These are phyloP conservation scores for Triangularia setosa DNA, from an alignment of 2,329 filamentous ascomycete species.

Conservation along the genomic window DNA sequence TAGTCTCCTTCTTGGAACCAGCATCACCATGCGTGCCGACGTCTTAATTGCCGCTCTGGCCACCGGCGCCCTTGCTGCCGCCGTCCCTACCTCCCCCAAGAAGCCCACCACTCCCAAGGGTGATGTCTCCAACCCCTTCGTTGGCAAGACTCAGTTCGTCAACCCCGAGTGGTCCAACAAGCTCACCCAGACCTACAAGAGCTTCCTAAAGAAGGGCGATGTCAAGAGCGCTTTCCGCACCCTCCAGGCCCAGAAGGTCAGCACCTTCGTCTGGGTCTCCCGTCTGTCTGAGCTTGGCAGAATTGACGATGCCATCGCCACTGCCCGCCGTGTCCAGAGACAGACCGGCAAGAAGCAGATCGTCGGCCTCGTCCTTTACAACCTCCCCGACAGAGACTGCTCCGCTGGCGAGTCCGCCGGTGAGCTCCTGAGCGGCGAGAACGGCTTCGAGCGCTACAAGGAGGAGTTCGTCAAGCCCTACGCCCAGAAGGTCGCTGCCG, in stretches of 20 bases:
- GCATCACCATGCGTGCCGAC: slow-evolving; percentile 20
- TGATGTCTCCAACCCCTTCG: slow-evolving; percentile 40
- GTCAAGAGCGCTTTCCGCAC: slow-evolving; percentile 35
- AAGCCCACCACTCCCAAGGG: background rate
- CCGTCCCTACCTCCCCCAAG: slow-evolving; percentile 13
- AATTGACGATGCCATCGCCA: slow-evolving; percentile 39
- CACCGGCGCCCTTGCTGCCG: slow-evolving; percentile 19
- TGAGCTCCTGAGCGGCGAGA: slow-evolving; percentile 36
- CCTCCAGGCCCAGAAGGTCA: slow-evolving; percentile 37
- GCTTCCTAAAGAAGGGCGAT: slow-evolving; percentile 37
- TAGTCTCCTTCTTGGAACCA: background rate
- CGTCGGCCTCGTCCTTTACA: slow-evolving; percentile 42
- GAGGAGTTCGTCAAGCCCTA: slow-evolving; percentile 38
- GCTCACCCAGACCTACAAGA: slow-evolving; percentile 36
- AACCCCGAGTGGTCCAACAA: slow-evolving; percentile 42
- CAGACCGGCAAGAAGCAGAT: slow-evolving; percentile 36
- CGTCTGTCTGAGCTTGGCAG: slow-evolving; percentile 33
- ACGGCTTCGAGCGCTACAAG: slow-evolving; percentile 40
- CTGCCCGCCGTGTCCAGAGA: slow-evolving; percentile 35
- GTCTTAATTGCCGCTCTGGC: slow-evolving; percentile 21
- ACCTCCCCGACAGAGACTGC: slow-evolving; percentile 44
- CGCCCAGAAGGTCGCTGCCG: slow-evolving; percentile 35
- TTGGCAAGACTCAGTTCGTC: slow-evolving; percentile 44
- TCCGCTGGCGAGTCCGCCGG: slow-evolving; percentile 40
- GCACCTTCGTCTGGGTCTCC: slow-evolving; percentile 44